Conservation (phyloP, 2,329 filamentous ascomycete species). For the Ophiostoma australiae region DNA sequence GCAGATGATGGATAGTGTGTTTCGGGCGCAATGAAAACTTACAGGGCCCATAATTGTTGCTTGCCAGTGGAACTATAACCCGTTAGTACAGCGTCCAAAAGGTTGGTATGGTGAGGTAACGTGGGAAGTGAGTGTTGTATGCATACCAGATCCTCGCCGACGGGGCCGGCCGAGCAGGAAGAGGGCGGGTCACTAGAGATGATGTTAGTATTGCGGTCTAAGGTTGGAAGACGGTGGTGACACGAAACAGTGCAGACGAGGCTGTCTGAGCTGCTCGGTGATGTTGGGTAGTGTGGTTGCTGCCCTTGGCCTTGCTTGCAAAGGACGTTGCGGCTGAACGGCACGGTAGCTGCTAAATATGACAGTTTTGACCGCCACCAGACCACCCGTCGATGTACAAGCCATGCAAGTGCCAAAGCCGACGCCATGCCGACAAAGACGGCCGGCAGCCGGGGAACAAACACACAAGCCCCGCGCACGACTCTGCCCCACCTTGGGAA, state of each 20-base stretch:
- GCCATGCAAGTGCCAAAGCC: background rate
- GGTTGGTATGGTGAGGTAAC: background rate
- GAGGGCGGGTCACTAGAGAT: conserved; percentile 83
- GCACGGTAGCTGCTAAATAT: background rate
- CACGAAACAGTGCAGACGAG: background rate
- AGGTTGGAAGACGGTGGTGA: conserved; percentile 23
- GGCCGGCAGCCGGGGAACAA: conserved; percentile 6
- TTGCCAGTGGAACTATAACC: conserved; percentile 87
- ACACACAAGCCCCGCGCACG: conserved; percentile 21
- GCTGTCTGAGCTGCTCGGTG: background rate
- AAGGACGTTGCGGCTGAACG: background rate
- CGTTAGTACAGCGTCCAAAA: conserved; percentile 26
- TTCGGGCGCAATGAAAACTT: conserved; percentile 45
- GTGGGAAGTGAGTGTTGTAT: background rate
- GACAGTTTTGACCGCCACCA: background rate
- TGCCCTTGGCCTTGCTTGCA: background rate
- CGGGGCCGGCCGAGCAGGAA: conserved; percentile 94
- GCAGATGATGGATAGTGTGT: background rate
- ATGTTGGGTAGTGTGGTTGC: background rate
- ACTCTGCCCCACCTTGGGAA: conserved; percentile 28
- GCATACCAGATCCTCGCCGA: conserved; percentile 95
- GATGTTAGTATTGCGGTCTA: conserved; percentile 30
- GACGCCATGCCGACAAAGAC: background rate
- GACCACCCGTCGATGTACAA: background rate
- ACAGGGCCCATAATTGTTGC: conserved; percentile 99